These are phyloP conservation scores for Plectosphaerella sp. DNA, from an alignment of 2,329 filamentous ascomycete species.

Conservation along the genomic window DNA sequence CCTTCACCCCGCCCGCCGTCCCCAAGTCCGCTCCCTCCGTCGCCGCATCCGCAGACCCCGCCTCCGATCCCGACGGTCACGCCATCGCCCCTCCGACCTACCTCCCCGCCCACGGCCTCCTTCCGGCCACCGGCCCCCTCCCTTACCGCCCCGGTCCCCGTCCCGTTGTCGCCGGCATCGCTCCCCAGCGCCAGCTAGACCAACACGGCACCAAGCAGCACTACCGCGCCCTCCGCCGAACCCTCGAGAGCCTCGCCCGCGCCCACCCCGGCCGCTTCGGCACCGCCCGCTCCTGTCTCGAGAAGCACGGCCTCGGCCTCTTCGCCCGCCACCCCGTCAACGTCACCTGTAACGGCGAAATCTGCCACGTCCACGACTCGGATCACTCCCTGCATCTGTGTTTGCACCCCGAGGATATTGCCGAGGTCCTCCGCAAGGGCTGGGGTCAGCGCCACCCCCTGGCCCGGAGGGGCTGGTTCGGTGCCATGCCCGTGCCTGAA, in stretches of 20 bases:
- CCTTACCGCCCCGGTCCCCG: conserved; percentile 59
- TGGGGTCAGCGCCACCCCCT: conserved; percentile 74
- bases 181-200: conserved; percentile 74
- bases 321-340: conserved; percentile 65
- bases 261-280: conserved; percentile 44
- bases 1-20: conserved; percentile 52
- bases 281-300: conserved; percentile 69
- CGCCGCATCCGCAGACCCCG: conserved; percentile 15
- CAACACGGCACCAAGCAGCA: conserved; percentile 54
- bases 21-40: conserved; percentile 14
- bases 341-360: conserved; percentile 72
- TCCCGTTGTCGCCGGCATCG: conserved; percentile 69
- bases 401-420: conserved; percentile 74
- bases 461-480: conserved; percentile 60
- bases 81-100: conserved; percentile 2
- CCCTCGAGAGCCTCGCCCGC: conserved; percentile 46
- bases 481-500: conserved; percentile 60
- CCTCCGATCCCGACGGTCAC: too few species aligned
- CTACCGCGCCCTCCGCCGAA: conserved; percentile 49
- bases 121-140: conserved; percentile 42
- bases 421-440: conserved; percentile 64
- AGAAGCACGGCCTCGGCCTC: conserved; percentile 75
- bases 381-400: conserved; percentile 77
- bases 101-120: conserved; percentile 53
- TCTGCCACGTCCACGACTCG: conserved; percentile 73